Evolutionary conservation across 495 filamentous ascomycete species (phyloP), one percentile per base, ranked within the genome.

Genomic region (Aspergillus ostianus): DNA sequence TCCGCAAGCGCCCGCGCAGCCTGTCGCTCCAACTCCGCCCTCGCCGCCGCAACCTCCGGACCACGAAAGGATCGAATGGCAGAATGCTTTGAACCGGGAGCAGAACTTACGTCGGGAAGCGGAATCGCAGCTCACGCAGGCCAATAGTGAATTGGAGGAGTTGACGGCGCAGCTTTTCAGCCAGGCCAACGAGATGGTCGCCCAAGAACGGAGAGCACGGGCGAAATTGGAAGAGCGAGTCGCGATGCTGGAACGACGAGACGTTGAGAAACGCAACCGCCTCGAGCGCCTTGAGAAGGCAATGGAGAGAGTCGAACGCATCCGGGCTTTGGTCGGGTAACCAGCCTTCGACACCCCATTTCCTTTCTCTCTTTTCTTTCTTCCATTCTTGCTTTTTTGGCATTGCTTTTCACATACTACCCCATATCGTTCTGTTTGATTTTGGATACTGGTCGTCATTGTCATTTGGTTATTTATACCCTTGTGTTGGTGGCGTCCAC

Each of bases 181-280:
- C 70, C 87, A 96, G 73, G 94, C 94, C 18, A 98, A 98, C 66
- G 90, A 96, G 79, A 98, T 98, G 93, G 94, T 98, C 23, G 91
- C 93, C 17, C 77, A 85, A 65, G 94, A 98, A 79, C 80, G 94
- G 49, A 85, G 88, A 69, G 90, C 89, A 36, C 77, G 91, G 46
- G 90, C 89, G 7, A 84, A 82, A 71, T 78, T 98, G 30, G 92
- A 96, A 70, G 88, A 91, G 70, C 70, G 90, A 30, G 84, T 93
- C 0, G 80, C 73, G 27, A 79, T 88, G 63, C 72, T 93, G 41
- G 89, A 93, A 73, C 73, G 80, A 30, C 67, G 90, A 45, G 90
- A 93, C 63, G 74, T 70, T 23, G 89, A 92, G 67, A 91, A 90
- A 80, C 77, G 83, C 60, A 80, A 79, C 53, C 71, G 89, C 55